phyloP scores from a whole-genome alignment of 1,284 basidiomycete species.

The Cryptococcus sp. region DNA sequence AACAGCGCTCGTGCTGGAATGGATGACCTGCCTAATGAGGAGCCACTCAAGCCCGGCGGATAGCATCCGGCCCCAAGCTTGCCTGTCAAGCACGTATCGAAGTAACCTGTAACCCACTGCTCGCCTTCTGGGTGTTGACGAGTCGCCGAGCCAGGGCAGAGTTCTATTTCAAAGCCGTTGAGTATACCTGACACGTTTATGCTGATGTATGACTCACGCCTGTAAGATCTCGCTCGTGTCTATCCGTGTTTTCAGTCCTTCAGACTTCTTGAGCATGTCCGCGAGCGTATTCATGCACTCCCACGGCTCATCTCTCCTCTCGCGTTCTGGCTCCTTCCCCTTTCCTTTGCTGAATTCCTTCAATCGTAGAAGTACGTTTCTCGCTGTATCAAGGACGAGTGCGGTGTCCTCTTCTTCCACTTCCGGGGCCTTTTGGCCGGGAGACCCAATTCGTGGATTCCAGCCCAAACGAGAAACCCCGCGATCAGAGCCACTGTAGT shows the following conservation, averaged over 20 bases:
- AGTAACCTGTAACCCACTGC: constrained; percentile 84
- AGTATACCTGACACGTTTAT: background rate
- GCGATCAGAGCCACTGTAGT: background rate
- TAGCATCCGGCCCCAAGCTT: constrained; percentile 51
- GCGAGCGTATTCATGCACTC: constrained; percentile 65
- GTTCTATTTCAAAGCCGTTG: constrained; percentile 57
- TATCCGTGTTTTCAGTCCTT: constrained; percentile 75
- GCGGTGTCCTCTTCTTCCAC: constrained; percentile 30
- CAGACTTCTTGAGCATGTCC: constrained; percentile 68
- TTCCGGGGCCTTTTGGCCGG: background rate
- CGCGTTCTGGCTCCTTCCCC: constrained; percentile 24
- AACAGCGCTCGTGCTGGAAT: background rate
- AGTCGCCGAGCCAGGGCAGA: constrained; percentile 74
- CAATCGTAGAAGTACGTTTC: constrained; percentile 20
- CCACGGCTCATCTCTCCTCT: constrained; percentile 30
- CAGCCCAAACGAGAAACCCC: background rate
- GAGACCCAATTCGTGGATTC: background rate
- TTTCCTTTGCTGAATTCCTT: constrained; percentile 18
- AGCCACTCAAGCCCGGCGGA: constrained; percentile 74
- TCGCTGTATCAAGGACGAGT: constrained; percentile 27
- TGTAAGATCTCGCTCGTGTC: constrained; percentile 69
- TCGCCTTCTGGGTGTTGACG: constrained; percentile 70
- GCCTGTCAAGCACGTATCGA: constrained; percentile 71
- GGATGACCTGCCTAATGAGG: constrained; percentile 68
- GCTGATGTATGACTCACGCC: constrained; percentile 58